phyloP scores from a whole-genome alignment of 306 rosid species.

The Glycine soja region DNA sequence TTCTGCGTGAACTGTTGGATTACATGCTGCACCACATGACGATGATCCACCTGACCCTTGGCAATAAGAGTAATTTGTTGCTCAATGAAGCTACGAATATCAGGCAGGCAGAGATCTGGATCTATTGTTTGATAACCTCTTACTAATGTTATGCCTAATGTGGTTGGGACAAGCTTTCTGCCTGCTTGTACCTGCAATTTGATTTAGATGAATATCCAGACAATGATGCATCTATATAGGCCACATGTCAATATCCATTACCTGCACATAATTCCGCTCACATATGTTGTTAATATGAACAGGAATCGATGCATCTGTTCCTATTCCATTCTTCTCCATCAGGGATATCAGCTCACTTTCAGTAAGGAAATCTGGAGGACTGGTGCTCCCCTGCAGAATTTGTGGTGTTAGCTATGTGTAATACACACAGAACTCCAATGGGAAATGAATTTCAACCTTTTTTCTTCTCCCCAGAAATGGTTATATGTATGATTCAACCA shows the following conservation, averaged over 20 bases:
- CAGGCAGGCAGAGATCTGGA: slow-evolving; percentile 98
- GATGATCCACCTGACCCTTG: slow-evolving; percentile 85
- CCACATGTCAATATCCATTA: slow-evolving; percentile 42
- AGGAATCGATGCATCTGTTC: slow-evolving; percentile 97
- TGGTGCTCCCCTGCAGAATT: slow-evolving; percentile 76
- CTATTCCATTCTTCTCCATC: slow-evolving; percentile 97
- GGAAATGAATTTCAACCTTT: slow-evolving; percentile 21
- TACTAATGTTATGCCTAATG: slow-evolving; percentile 84
- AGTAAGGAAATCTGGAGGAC: slow-evolving; percentile 88
- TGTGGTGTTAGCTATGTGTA: slow-evolving; percentile 41
- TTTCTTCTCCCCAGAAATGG: slow-evolving; percentile 20
- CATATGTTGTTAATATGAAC: slow-evolving; percentile 97
- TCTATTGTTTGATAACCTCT: slow-evolving; percentile 97
- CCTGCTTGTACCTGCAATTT: slow-evolving; percentile 90
- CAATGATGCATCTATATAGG: slow-evolving; percentile 33
- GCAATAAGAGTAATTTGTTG: slow-evolving; percentile 96
- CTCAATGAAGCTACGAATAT: slow-evolving; percentile 98
- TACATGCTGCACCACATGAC: slow-evolving; percentile 83
- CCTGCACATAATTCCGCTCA: slow-evolving; percentile 98
- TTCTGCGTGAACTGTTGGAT: slow-evolving; percentile 87
- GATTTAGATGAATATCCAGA: slow-evolving; percentile 43
- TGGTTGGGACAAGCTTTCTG: slow-evolving; percentile 86
- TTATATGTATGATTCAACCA: slow-evolving; percentile 35
- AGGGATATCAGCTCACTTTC: slow-evolving; percentile 97
- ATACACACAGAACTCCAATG: slow-evolving; percentile 29